Evolutionary conservation across 2,329 filamentous ascomycete genomes (phyloP), one percentile per base, ranked within the genome.

Genomic region (Thermoascus crustaceus): DNA sequence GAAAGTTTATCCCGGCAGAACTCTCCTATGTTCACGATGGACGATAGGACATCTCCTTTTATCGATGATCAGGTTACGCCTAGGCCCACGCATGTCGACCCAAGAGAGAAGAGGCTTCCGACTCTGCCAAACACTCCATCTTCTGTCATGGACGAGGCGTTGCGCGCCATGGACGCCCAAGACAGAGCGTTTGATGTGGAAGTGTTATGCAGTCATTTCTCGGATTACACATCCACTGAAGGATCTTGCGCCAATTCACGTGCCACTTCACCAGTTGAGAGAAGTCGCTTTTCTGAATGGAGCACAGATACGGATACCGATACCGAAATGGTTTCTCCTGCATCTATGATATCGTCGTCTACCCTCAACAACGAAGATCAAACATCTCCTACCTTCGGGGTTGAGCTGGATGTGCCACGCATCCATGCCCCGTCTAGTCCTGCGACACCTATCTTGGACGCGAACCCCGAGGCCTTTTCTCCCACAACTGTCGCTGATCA

Each of bases 111-210:
- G 40, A 49, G 64, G 25, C 52, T 68, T 14, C 65, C 65, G 4
- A 66, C 64, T 5, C 50, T 68, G 13, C 65, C 65, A 6, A 68
- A 67, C 41, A 62, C 62, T 4, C 65, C 64, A 18, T 67, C 64
- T 0, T 67, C 64, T 1, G 63, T 64, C 22, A 57, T 64, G 53
- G 60, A 65, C 14, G 59, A 63, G 38, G 60, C 57, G 6, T 46
- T 63, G 10, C 52, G 51, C 10, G 55, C 55, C 11, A 50, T 62
- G 18, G 55, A 62, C 18, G 52, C 51, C 11, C 46, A 46, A 17
- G 54, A 59, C 38, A 48, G 44, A 13, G 50, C 47, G 8, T 44
- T 60, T 17, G 55, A 61, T 23, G 44, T 47, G 13, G 53, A 62
- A 26, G 42, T 52, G 17, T 42, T 58, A 6, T 53, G 47, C n/a